Evolutionary conservation across 2,329 filamentous ascomycete genomes (phyloP).

Genomic region (Apiospora aurea): DNA sequence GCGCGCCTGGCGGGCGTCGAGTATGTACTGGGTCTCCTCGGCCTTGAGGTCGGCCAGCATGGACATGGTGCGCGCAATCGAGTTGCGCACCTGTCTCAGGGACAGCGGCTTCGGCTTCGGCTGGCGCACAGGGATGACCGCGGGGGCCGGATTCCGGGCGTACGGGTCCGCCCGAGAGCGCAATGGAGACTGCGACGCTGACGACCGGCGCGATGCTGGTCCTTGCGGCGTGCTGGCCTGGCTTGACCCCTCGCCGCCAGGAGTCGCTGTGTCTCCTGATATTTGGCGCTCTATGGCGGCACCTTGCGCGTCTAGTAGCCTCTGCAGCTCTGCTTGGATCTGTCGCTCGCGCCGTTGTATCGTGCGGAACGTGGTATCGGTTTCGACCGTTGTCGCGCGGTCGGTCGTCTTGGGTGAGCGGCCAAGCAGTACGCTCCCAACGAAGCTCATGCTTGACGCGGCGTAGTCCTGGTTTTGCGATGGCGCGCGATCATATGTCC

Average conservation of each 20-base stretch:
- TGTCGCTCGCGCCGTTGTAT: constrained; percentile 56
- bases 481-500: neutral
- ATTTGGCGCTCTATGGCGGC: constrained; percentile 55
- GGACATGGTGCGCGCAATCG: constrained; percentile 68
- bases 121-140: constrained; percentile 67
- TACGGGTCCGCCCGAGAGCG: constrained; percentile 33
- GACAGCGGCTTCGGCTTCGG: constrained; percentile 61
- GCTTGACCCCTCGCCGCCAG: constrained; percentile 41
- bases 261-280: constrained; percentile 30
- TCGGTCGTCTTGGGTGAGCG: constrained; percentile 31
- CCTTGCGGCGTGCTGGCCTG: constrained; percentile 44
- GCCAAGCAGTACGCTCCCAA: constrained; percentile 39
- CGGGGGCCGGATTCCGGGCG: constrained; percentile 35
- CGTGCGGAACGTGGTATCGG: constrained; percentile 40
- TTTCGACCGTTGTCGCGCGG: constrained; percentile 25
- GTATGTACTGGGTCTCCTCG: constrained; percentile 70
- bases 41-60: constrained; percentile 70
- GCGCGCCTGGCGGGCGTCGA: constrained; percentile 62
- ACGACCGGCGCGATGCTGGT: constrained; percentile 30
- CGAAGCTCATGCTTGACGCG: constrained; percentile 34
- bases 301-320: constrained; percentile 64
- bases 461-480: constrained; percentile 21
- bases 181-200: constrained; percentile 28
- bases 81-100: constrained; percentile 68
- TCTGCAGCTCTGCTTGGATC: constrained; percentile 64